These are phyloP conservation scores for Pseudoperonospora humuli DNA, from an alignment of 352 stramenopile species.

Conservation along the genomic window DNA sequence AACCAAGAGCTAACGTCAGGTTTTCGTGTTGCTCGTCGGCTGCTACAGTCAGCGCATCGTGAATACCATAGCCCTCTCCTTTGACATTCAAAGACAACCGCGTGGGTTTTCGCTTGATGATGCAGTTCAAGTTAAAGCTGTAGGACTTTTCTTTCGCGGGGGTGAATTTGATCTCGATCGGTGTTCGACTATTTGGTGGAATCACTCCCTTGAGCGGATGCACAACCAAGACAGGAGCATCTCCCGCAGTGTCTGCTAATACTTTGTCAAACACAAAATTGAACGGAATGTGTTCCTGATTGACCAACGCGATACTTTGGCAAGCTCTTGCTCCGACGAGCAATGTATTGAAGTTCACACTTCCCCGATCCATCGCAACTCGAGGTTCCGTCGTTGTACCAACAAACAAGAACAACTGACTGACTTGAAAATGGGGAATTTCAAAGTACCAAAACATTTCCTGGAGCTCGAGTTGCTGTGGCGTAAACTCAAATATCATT, in stretches of 20 bases:
- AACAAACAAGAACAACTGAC: slow-evolving; percentile 88
- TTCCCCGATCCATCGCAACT: slow-evolving; percentile 80
- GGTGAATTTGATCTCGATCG: slow-evolving; percentile 86
- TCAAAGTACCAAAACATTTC: slow-evolving; percentile 91
- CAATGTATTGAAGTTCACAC: slow-evolving; percentile 89
- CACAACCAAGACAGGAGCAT: slow-evolving; percentile 69
- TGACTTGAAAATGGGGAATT: slow-evolving; percentile 85
- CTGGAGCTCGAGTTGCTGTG: slow-evolving; percentile 80
- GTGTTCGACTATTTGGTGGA: slow-evolving; percentile 73
- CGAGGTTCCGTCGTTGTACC: slow-evolving; percentile 88
- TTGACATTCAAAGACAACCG: slow-evolving; percentile 91
- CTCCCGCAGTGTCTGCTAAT: slow-evolving; percentile 73
- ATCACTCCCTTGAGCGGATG: slow-evolving; percentile 85
- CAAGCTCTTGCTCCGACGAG: slow-evolving; percentile 83
- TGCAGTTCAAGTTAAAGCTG: slow-evolving; percentile 91
- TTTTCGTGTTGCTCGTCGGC: slow-evolving; percentile 40
- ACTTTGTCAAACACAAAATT: slow-evolving; percentile 92
- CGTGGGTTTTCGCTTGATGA: slow-evolving; percentile 88
- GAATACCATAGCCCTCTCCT: slow-evolving; percentile 91
- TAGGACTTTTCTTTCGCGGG: slow-evolving; percentile 88
- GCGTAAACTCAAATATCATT: slow-evolving; percentile 95
- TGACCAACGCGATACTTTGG: slow-evolving; percentile 87
- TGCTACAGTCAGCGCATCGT: slow-evolving; percentile 53
- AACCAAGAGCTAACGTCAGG: slow-evolving; percentile 18
- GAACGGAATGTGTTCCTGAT: slow-evolving; percentile 91